Percentiles rank a stretch among this genome's conserved stretches.
These are phyloP conservation scores for Mucor racemosus DNA, from an alignment of 371 early-diverging fungal species.

Conservation along the genomic window DNA sequence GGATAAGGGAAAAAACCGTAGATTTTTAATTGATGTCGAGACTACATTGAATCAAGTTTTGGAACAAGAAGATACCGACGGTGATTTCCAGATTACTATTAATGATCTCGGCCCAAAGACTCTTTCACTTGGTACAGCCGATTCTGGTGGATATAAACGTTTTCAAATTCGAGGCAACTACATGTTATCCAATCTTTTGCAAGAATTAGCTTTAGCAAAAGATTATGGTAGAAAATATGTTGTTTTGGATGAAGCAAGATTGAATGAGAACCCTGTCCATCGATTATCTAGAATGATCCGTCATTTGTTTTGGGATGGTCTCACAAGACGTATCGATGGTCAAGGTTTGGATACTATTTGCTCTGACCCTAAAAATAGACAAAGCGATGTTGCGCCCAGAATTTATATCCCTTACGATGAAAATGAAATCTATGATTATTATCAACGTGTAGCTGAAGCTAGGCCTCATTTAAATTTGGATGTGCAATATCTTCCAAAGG, in stretches of 20 bases:
- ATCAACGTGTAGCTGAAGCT: constrained; percentile 60
- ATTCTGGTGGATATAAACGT: constrained; percentile 79
- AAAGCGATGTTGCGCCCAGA: constrained; percentile 67
- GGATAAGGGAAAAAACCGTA: constrained; percentile 67
- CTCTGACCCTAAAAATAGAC: constrained; percentile 87
- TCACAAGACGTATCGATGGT: constrained; percentile 91
- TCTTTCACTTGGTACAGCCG: constrained; percentile 83
- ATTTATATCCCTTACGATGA: constrained; percentile 90
- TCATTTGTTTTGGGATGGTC: constrained; percentile 88
- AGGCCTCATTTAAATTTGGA: constrained; percentile 73
- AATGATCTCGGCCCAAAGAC: constrained; percentile 89
- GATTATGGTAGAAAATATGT: constrained; percentile 82
- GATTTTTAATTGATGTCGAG: constrained; percentile 82
- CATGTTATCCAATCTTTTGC: constrained; percentile 88
- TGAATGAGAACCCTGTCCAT: constrained; percentile 91
- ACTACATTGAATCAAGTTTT: constrained; percentile 74
- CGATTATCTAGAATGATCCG: constrained; percentile 86
- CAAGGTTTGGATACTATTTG: constrained; percentile 85
- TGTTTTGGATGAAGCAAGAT: constrained; percentile 78
- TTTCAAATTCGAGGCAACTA: constrained; percentile 91
- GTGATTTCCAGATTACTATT: constrained; percentile 90
- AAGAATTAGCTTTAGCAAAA: constrained; percentile 91
- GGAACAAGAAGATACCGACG: constrained; percentile 92
- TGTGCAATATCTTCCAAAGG: constrained; percentile 82
- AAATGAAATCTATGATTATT: constrained; percentile 76